Evolutionary conservation across 2,329 filamentous ascomycete genomes (phyloP).

Genomic region (Fusarium albosuccineum): DNA sequence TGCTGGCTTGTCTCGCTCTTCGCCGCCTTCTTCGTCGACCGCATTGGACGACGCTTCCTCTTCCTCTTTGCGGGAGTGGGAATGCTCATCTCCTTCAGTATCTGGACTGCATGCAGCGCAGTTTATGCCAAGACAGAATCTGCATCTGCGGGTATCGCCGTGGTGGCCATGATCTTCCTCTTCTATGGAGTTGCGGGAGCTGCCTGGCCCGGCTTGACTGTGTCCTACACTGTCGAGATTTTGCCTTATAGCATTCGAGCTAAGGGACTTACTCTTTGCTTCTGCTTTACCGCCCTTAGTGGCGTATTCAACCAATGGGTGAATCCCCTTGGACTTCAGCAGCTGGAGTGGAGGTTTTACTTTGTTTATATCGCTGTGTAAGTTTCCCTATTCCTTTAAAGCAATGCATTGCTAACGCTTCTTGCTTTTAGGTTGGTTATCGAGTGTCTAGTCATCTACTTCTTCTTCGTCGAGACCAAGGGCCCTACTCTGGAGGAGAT

Average conservation of each 20-base stretch:
- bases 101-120: slow-evolving; percentile 43
- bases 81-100: slow-evolving; percentile 42
- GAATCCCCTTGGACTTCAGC: slow-evolving; percentile 40
- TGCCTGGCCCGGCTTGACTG: slow-evolving; percentile 43
- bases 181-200: slow-evolving; percentile 43
- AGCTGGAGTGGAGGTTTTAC: slow-evolving; percentile 41
- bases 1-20: slow-evolving; percentile 41
- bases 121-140: slow-evolving; percentile 44
- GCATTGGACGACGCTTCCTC: slow-evolving; percentile 38
- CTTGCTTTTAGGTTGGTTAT: slow-evolving; percentile 26
- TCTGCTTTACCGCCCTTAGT: slow-evolving; percentile 42
- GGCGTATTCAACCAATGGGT: slow-evolving; percentile 45
- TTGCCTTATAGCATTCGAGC: slow-evolving; percentile 43
- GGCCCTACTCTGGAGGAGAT: slow-evolving; percentile 43
- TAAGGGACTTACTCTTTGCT: slow-evolving; percentile 43
- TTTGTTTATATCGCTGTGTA: slow-evolving; percentile 45
- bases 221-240: slow-evolving; percentile 43
- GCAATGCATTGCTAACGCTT: fast-evolving
- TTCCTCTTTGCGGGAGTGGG: slow-evolving; percentile 42
- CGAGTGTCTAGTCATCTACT: slow-evolving; percentile 43
- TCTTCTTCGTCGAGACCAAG: slow-evolving; percentile 44
- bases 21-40: slow-evolving; percentile 44
- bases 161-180: slow-evolving; percentile 45
- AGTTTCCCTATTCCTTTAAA: background rate
- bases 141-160: slow-evolving; percentile 29